Evolutionary conservation across 2,329 filamentous ascomycete genomes (phyloP).

Genomic region (Cytospora piceicola): DNA sequence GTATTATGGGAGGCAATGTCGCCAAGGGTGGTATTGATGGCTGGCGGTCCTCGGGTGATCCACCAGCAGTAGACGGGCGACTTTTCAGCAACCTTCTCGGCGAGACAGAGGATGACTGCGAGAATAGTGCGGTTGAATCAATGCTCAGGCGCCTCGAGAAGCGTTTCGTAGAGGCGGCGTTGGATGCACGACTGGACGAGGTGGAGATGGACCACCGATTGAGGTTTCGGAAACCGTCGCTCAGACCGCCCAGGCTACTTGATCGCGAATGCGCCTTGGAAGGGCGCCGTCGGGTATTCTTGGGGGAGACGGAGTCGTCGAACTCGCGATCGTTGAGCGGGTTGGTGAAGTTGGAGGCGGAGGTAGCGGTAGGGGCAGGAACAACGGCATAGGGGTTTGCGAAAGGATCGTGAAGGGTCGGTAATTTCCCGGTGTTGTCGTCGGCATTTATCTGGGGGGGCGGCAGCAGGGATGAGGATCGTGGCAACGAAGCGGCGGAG

Average conservation of each 20-base stretch:
- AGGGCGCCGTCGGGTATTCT: constrained; percentile 25
- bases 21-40: constrained; percentile 40
- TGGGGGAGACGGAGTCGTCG: constrained; percentile 33
- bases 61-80: constrained; percentile 40
- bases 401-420: constrained; percentile 35
- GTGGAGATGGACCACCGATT: constrained; percentile 60
- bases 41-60: constrained; percentile 36
- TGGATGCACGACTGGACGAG: constrained; percentile 51
- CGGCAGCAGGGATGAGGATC: constrained; percentile 51
- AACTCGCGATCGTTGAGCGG: constrained; percentile 30
- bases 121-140: constrained; percentile 44
- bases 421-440: constrained; percentile 20
- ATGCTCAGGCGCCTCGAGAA: constrained; percentile 50
- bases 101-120: constrained; percentile 35
- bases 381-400: constrained; percentile 10
- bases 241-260: constrained; percentile 43
- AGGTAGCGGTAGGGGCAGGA: background rate
- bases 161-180: constrained; percentile 39
- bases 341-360: constrained; percentile 34
- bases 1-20: constrained; percentile 47
- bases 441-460: constrained; percentile 40
- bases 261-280: constrained; percentile 42
- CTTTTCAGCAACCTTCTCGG: constrained; percentile 46
- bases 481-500: constrained; percentile 42
- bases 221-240: constrained; percentile 52